phyloP scores from a whole-genome alignment of 306 rosid genomes.

The Sicyos baderoa region DNA sequence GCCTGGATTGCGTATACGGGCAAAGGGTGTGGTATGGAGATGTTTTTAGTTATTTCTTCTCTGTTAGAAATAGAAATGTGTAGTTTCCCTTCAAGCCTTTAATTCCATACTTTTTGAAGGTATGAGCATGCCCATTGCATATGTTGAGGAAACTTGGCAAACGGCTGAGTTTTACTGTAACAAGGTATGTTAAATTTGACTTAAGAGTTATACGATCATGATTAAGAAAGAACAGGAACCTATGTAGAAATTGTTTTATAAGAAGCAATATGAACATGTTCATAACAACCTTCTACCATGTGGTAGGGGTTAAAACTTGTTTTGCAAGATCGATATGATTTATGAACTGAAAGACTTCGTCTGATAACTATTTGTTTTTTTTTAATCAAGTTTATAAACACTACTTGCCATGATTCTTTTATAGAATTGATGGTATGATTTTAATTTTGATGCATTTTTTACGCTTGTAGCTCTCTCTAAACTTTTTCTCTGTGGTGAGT shows the following conservation, averaged over 20 bases:
- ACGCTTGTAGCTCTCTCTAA: not conserved
- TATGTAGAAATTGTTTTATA: not conserved
- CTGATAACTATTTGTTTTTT: too few species aligned
- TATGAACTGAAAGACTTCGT: not conserved
- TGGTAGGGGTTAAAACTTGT: not conserved
- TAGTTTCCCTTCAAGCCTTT: not conserved
- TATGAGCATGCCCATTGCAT: slow-evolving; percentile 95
- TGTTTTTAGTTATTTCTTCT: slow-evolving; percentile 11
- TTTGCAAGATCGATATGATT: not conserved
- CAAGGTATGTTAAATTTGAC: slow-evolving; percentile 53
- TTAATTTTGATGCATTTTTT: not conserved
- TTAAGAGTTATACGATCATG: not conserved
- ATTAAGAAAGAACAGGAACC: not conserved
- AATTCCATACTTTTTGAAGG: slow-evolving; percentile 43
- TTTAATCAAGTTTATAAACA: too few species aligned
- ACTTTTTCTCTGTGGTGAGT: not conserved
- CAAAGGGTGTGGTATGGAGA: slow-evolving; percentile 68
- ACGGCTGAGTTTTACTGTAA: slow-evolving; percentile 95
- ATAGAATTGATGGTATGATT: not conserved
- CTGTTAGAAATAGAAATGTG: slow-evolving; percentile 8
- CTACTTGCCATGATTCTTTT: not conserved
- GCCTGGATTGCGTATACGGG: slow-evolving; percentile 89
- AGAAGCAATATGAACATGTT: not conserved
- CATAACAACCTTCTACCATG: not conserved
- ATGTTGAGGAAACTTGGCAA: slow-evolving; percentile 98